Percentiles rank a stretch among this genome's conserved stretches.
phyloP scores from a whole-genome alignment of 1,284 basidiomycete species.

The Tylopilus sp. region DNA sequence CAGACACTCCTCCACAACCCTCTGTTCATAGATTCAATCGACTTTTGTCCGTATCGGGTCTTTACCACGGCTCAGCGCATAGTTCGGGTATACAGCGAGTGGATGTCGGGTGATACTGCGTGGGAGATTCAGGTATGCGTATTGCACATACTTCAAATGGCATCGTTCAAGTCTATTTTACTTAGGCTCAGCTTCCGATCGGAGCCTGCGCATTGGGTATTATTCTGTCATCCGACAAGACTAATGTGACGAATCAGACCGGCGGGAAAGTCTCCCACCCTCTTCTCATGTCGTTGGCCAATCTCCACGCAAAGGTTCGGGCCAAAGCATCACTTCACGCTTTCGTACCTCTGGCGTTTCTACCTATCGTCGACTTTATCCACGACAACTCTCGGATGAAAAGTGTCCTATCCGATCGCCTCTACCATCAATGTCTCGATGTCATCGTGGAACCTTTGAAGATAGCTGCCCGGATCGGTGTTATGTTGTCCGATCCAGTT shows the following conservation, averaged over 20 bases:
- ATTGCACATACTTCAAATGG: no score
- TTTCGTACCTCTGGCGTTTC: slow-evolving; percentile 41
- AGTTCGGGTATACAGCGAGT: slow-evolving; percentile 6
- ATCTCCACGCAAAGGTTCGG: slow-evolving; percentile 41
- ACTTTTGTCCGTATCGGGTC: neutral
- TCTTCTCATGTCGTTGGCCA: slow-evolving; percentile 46
- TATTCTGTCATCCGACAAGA: slow-evolving; percentile 42
- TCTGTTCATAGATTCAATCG: neutral
- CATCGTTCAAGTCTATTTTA: no score
- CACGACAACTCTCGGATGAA: slow-evolving; percentile 5
- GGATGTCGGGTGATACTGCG: slow-evolving; percentile 12
- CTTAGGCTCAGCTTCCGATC: no score
- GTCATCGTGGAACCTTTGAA: slow-evolving; percentile 44
- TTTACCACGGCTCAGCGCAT: slow-evolving; percentile 5
- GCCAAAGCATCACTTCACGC: slow-evolving; percentile 41
- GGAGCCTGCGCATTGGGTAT: slow-evolving; percentile 13
- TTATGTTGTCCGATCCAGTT: slow-evolving; percentile 41
- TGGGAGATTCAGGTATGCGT: slow-evolving; percentile 15
- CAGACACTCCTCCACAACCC: neutral
- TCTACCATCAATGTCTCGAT: slow-evolving; percentile 45
- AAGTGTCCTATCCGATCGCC: slow-evolving; percentile 14
- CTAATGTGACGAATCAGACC: slow-evolving; percentile 38
- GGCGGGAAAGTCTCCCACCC: no score
- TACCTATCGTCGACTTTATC: no score
- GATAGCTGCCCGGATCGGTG: slow-evolving; percentile 34